Conservation (phyloP, 2,329 filamentous ascomycete species). For the Metarhizium anisopliae region DNA sequence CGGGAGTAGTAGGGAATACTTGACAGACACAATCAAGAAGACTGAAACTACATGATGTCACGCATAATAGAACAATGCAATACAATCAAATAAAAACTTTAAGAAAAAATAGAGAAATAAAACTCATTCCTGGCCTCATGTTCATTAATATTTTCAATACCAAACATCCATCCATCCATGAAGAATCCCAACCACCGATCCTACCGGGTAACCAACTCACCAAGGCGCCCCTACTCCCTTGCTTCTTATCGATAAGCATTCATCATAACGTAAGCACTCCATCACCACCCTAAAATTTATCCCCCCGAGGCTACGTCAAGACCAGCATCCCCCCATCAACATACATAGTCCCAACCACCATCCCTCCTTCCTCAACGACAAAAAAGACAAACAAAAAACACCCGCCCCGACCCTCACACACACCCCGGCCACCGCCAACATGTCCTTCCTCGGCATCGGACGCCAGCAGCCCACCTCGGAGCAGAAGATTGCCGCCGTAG, state of each 20-base stretch:
- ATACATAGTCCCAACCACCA: constrained; percentile 3
- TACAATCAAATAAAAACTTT: no score
- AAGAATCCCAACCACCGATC: background rate
- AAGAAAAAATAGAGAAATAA: no score
- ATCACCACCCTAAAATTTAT: background rate
- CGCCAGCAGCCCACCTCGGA: constrained; percentile 81
- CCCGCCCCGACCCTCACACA: background rate
- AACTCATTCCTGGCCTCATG: no score
- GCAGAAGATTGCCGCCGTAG: constrained; percentile 93
- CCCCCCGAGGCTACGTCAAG: background rate
- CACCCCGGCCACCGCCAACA: constrained; percentile 15
- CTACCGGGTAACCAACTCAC: background rate
- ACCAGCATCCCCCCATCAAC: background rate
- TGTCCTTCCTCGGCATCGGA: constrained; percentile 41
- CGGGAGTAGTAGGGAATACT: no score
- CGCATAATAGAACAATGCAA: no score
- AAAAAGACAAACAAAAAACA: background rate
- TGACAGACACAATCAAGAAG: no score
- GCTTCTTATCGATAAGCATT: background rate
- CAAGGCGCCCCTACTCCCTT: background rate
- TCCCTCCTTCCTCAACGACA: background rate
- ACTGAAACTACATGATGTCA: no score
- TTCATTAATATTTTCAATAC: no score
- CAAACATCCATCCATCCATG: no score
- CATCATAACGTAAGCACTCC: constrained; percentile 16